A percentile compares a stretch with the other conserved stretches of the same genome.
Evolutionary conservation across 2,329 filamentous ascomycete species (phyloP).

Genomic region (Aspergillus intermedius): DNA sequence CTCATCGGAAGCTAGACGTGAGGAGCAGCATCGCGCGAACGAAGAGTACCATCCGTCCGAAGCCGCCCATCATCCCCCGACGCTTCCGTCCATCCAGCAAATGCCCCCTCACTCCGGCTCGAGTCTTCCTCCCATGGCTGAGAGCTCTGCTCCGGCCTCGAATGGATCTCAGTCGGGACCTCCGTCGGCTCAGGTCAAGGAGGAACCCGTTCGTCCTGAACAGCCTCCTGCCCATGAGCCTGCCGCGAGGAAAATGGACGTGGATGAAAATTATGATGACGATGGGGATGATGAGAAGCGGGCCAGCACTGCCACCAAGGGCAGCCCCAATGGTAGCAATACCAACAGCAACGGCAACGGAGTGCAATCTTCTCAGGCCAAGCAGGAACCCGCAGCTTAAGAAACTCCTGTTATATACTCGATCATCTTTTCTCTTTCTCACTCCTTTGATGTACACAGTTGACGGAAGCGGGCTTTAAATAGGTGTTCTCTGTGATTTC

Average conservation of each 20-base stretch:
- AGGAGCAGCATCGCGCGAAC: constrained; percentile 63
- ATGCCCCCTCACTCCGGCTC: constrained; percentile 42
- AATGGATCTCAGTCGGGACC: constrained; percentile 37
- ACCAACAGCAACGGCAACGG: constrained; percentile 21
- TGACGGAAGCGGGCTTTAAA: background rate
- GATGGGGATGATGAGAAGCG: constrained; percentile 76
- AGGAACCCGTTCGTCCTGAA: constrained; percentile 49
- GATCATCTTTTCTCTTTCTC: background rate
- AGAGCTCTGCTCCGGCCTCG: constrained; percentile 34
- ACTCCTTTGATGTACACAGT: background rate
- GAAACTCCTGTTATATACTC: background rate
- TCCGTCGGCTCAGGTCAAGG: constrained; percentile 40
- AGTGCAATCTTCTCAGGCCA: constrained; percentile 23
- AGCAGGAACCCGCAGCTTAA: constrained; percentile 26
- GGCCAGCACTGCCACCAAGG: constrained; percentile 24
- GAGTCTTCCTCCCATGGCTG: constrained; percentile 53
- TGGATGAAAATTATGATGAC: constrained; percentile 96
- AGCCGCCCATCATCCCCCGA: constrained; percentile 75
- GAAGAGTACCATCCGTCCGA: constrained; percentile 88
- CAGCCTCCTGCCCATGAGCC: constrained; percentile 62
- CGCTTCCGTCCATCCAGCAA: constrained; percentile 47
- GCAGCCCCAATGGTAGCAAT: constrained; percentile 29
- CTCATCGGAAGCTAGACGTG: constrained; percentile 64
- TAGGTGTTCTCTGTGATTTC: background rate
- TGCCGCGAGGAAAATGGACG: constrained; percentile 89